phyloP scores from a whole-genome alignment of 176 grass and related monocot species.

The Puya raimondii region DNA sequence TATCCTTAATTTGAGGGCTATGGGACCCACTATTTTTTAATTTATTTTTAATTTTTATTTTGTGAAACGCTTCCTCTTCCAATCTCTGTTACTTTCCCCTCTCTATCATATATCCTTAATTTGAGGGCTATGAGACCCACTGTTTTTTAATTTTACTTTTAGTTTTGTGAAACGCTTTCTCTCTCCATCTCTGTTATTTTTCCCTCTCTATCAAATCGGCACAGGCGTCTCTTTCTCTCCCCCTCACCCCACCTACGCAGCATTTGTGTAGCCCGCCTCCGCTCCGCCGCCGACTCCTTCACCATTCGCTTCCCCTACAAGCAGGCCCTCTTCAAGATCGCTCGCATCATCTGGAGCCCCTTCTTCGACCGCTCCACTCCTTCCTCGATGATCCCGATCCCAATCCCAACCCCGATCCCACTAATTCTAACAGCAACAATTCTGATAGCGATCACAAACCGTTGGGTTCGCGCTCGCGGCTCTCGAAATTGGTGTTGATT shows the following conservation, averaged over 20 bases:
- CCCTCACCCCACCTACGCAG: conserved; percentile 21
- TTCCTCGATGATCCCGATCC: conserved; percentile 8
- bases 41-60: too few species aligned
- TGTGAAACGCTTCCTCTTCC: too few species aligned
- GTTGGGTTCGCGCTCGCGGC: neutral
- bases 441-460: conserved; percentile 24
- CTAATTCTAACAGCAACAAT: conserved; percentile 27
- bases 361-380: conserved; percentile 32
- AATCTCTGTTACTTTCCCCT: too few species aligned
- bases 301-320: conserved; percentile 65
- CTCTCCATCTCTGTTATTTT: too few species aligned
- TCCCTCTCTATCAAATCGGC: too few species aligned
- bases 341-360: conserved; percentile 65
- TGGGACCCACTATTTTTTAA: too few species aligned
- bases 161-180: too few species aligned
- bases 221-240: too few species aligned
- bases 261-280: conserved; percentile 62
- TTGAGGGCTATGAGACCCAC: too few species aligned
- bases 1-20: too few species aligned
- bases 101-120: too few species aligned
- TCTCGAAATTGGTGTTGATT: conserved; percentile 5
- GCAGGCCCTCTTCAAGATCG: conserved; percentile 77
- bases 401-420: neutral
- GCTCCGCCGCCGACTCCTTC: conserved; percentile 36
- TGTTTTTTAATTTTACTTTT: too few species aligned